phyloP scores from a whole-genome alignment of 1,284 basidiomycete species.

The Hemileia vastatrix region DNA sequence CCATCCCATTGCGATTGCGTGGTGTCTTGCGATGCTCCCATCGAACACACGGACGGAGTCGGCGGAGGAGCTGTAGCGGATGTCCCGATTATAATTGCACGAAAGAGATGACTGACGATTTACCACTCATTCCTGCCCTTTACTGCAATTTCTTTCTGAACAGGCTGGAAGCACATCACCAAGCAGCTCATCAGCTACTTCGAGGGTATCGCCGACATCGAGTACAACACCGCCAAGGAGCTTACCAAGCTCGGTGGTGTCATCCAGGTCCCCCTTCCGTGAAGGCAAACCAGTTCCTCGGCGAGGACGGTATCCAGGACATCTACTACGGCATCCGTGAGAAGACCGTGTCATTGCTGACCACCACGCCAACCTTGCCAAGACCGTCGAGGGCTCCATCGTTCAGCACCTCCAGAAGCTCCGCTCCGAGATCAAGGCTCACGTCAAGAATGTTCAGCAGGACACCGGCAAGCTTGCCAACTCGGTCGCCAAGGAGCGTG shows the following conservation, averaged over 20 bases:
- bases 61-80: too few relatives aligned
- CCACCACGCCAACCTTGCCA: slow-evolving; percentile 89
- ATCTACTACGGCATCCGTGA: slow-evolving; percentile 82
- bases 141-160: not conserved
- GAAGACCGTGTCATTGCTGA: slow-evolving; percentile 92
- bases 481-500: slow-evolving; percentile 84
- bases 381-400: slow-evolving; percentile 92
- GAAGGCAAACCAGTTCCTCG: slow-evolving; percentile 88
- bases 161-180: too few relatives aligned
- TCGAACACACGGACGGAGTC: not conserved
- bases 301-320: slow-evolving; percentile 73
- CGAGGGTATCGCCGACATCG: slow-evolving; percentile 82
- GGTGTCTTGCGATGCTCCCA: not conserved
- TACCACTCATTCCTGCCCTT: slow-evolving; percentile 6
- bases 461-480: slow-evolving; percentile 69
- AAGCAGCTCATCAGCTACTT: slow-evolving; percentile 48
- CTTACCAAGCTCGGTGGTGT: slow-evolving; percentile 92
- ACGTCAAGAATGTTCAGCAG: slow-evolving; percentile 60
- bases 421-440: slow-evolving; percentile 87
- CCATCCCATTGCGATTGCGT: not conserved
- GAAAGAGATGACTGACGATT: too few relatives aligned
- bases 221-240: slow-evolving; percentile 89
- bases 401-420: slow-evolving; percentile 97
- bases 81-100: too few relatives aligned
- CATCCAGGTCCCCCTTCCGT: slow-evolving; percentile 89